Conservation (phyloP, 805 yeast genomes). For the Metschnikowia gelsemii region DNA sequence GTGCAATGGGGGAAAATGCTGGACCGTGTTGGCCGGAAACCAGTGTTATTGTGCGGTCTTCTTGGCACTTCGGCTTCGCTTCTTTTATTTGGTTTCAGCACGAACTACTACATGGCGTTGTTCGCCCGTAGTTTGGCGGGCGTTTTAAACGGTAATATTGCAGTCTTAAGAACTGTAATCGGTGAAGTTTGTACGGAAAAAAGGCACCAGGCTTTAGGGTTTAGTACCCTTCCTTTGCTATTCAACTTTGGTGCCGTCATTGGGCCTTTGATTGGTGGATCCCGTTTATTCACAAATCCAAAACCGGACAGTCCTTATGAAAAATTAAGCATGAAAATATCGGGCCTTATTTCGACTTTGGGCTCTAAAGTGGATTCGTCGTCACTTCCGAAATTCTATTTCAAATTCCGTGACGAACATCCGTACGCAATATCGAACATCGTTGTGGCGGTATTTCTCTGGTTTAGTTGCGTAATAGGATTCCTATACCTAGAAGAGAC, state of each 20-base stretch:
- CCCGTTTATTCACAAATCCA: slow-evolving; percentile 52
- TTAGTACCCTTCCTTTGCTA: slow-evolving; percentile 58
- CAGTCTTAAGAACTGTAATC: slow-evolving; percentile 59
- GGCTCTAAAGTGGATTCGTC: not conserved
- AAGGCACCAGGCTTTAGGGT: slow-evolving; percentile 61
- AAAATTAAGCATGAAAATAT: not conserved
- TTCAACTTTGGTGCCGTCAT: slow-evolving; percentile 61
- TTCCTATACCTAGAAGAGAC: slow-evolving; percentile 55
- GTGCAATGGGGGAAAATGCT: slow-evolving; percentile 60
- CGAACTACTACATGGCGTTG: slow-evolving; percentile 51
- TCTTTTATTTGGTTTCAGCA: slow-evolving; percentile 53
- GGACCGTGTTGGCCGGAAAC: slow-evolving; percentile 57
- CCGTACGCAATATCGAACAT: slow-evolving; percentile 57
- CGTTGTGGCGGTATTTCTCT: slow-evolving; percentile 40
- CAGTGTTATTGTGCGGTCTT: slow-evolving; percentile 51
- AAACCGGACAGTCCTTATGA: slow-evolving; percentile 21
- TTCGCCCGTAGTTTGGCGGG: slow-evolving; percentile 56
- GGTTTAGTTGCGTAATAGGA: slow-evolving; percentile 37
- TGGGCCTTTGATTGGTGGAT: slow-evolving; percentile 58
- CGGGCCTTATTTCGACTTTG: not conserved
- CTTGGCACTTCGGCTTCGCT: slow-evolving; percentile 51
- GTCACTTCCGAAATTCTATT: slow-evolving; percentile 15
- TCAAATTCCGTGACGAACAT: slow-evolving; percentile 31
- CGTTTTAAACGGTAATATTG: slow-evolving; percentile 60
- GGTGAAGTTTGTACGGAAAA: slow-evolving; percentile 60